Percentiles rank a stretch among this genome's conserved stretches.
These are phyloP conservation scores for Collybia nuda DNA, from an alignment of 768 basidiomycete species.

Conservation along the genomic window DNA sequence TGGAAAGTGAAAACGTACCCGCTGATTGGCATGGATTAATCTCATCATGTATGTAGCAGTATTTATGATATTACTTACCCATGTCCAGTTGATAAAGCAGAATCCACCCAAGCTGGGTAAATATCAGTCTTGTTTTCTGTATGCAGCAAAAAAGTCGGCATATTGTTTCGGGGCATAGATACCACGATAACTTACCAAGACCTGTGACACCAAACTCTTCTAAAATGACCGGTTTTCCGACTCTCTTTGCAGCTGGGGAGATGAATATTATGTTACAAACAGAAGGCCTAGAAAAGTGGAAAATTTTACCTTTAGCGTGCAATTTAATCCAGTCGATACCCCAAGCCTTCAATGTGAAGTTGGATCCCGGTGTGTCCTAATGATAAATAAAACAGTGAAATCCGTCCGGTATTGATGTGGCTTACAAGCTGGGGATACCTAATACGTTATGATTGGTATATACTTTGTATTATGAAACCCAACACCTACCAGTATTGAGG, in stretches of 20 bases:
- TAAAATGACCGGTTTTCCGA: slow-evolving; percentile 59
- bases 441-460: neutral
- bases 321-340: slow-evolving; percentile 59
- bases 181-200: slow-evolving; percentile 29
- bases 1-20: slow-evolving; percentile 21
- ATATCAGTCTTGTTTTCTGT: slow-evolving; percentile 48
- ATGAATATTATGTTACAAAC: neutral
- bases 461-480: neutral
- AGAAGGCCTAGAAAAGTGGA: neutral
- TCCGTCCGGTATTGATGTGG: neutral
- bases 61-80: slow-evolving; percentile 31
- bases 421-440: slow-evolving; percentile 39
- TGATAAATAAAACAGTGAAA: neutral
- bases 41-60: neutral
- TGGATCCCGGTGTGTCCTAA: slow-evolving; percentile 47
- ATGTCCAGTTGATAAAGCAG: slow-evolving; percentile 48
- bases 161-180: neutral
- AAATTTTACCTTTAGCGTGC: slow-evolving; percentile 42
- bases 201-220: slow-evolving; percentile 62
- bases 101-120: slow-evolving; percentile 51
- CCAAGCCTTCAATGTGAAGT: slow-evolving; percentile 49
- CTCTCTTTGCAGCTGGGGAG: slow-evolving; percentile 43
- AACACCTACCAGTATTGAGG: slow-evolving; percentile 37
- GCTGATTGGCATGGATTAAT: slow-evolving; percentile 11
- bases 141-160: neutral